phyloP scores from a whole-genome alignment of 202 grass and related monocot genomes.

The Eragrostis tef region DNA sequence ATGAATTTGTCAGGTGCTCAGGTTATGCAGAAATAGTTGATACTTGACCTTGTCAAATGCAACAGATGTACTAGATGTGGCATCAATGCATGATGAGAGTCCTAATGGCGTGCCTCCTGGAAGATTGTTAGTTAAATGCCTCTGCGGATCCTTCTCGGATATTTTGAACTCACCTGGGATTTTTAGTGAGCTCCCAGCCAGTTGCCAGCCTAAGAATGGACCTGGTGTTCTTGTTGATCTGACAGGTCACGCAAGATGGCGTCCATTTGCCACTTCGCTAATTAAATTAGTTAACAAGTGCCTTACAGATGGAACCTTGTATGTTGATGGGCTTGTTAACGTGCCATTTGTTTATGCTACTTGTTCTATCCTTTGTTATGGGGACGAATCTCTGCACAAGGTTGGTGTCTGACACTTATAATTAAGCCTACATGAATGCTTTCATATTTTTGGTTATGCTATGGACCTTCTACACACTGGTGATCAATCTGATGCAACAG shows the following conservation, averaged over 20 bases:
- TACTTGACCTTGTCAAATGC: slow-evolving; percentile 37
- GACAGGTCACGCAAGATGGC: slow-evolving; percentile 64
- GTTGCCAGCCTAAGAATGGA: slow-evolving; percentile 65
- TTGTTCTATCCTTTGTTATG: slow-evolving; percentile 78
- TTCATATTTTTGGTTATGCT: background rate
- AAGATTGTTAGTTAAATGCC: slow-evolving; percentile 69
- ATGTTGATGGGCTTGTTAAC: slow-evolving; percentile 80
- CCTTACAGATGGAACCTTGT: slow-evolving; percentile 85
- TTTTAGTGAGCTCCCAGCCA: slow-evolving; percentile 77
- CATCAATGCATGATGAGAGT: slow-evolving; percentile 52
- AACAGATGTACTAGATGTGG: slow-evolving; percentile 75
- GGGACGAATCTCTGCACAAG: slow-evolving; percentile 82
- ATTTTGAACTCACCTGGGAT: slow-evolving; percentile 60
- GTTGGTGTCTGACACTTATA: slow-evolving; percentile 47
- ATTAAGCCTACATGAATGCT: slow-evolving; percentile 5
- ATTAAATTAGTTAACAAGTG: slow-evolving; percentile 89
- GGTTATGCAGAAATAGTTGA: slow-evolving; percentile 28
- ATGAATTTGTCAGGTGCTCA: slow-evolving; percentile 19
- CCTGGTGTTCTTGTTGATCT: slow-evolving; percentile 76
- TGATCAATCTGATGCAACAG: slow-evolving; percentile 55
- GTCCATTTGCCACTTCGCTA: slow-evolving; percentile 66
- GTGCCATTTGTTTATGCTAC: slow-evolving; percentile 72
- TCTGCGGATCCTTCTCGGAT: slow-evolving; percentile 59
- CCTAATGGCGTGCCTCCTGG: slow-evolving; percentile 45
- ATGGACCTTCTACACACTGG: slow-evolving; percentile 23